phyloP scores from a whole-genome alignment of 2,329 filamentous ascomycete species.

The Nigrograna mackinnonii region DNA sequence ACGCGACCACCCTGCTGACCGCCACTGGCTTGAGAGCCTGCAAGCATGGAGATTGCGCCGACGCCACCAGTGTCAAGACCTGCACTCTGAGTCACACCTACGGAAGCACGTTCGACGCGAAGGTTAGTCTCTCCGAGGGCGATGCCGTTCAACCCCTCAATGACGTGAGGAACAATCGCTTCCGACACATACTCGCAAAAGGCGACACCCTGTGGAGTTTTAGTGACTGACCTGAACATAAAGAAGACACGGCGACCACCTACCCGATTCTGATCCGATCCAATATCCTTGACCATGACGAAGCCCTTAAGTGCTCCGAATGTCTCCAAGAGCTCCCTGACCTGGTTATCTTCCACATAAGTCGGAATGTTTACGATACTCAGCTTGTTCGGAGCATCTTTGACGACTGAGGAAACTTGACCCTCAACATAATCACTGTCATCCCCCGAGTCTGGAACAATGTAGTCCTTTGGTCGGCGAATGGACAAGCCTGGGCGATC shows the following conservation, averaged over 20 bases:
- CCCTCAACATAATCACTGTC: constrained; percentile 75
- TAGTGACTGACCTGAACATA: constrained; percentile 8
- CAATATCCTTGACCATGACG: constrained; percentile 82
- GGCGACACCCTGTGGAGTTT: constrained; percentile 74
- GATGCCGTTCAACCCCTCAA: constrained; percentile 91
- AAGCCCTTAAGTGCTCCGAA: constrained; percentile 96
- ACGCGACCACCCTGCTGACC: constrained; percentile 77
- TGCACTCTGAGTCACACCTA: constrained; percentile 89
- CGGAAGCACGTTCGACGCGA: constrained; percentile 85
- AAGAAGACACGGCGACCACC: constrained; percentile 39
- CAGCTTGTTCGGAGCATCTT: constrained; percentile 94
- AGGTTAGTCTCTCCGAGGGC: constrained; percentile 85
- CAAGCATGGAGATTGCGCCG: constrained; percentile 96
- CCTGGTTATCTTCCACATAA: constrained; percentile 88
- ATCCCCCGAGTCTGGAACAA: constrained; percentile 75
- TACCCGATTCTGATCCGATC: constrained; percentile 85
- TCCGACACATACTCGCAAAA: constrained; percentile 94
- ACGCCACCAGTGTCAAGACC: constrained; percentile 96
- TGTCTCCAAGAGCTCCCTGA: constrained; percentile 83
- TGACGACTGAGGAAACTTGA: constrained; percentile 76
- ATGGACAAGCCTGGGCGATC: constrained; percentile 68
- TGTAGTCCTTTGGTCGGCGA: constrained; percentile 92
- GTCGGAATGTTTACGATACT: constrained; percentile 86
- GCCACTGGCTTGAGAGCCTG: constrained; percentile 80
- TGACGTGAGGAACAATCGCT: constrained; percentile 76